Percentiles rank a stretch among this genome's conserved stretches.
Conservation (phyloP, 148 eudicot species). For the Amaranthus cruentus region DNA sequence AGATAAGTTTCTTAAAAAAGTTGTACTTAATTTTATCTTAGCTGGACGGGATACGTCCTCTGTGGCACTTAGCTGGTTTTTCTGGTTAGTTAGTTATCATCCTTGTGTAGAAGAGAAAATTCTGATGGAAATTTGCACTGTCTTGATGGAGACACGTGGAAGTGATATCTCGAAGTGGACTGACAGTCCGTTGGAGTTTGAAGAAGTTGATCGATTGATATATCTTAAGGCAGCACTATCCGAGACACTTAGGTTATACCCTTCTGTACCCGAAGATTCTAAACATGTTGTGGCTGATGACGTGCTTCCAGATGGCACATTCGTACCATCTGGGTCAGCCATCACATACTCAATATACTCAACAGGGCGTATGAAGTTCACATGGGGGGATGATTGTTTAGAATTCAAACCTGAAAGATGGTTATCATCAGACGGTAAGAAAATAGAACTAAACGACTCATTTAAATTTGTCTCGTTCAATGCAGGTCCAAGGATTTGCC, state of each 20-base stretch:
- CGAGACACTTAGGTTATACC: slow-evolving; percentile 75
- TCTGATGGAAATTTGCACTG: slow-evolving; percentile 53
- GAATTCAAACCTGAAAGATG: slow-evolving; percentile 84
- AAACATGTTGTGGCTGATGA: slow-evolving; percentile 69
- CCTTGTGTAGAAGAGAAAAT: slow-evolving; percentile 66
- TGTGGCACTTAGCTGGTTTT: slow-evolving; percentile 94
- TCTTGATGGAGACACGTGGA: slow-evolving; percentile 70
- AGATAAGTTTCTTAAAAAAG: slow-evolving; percentile 68
- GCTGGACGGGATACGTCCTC: slow-evolving; percentile 98
- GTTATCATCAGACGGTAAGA: slow-evolving; percentile 52
- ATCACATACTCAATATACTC: slow-evolving; percentile 87
- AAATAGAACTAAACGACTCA: slow-evolving; percentile 42
- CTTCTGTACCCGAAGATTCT: slow-evolving; percentile 84
- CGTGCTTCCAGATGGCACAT: slow-evolving; percentile 71
- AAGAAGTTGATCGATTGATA: slow-evolving; percentile 63
- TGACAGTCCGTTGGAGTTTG: slow-evolving; percentile 58
- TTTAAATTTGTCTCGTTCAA: slow-evolving; percentile 76
- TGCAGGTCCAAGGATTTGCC: slow-evolving; percentile 83
- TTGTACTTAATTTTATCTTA: slow-evolving; percentile 77
- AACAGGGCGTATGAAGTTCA: slow-evolving; percentile 63
- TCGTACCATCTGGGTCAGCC: slow-evolving; percentile 72
- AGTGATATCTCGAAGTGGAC: slow-evolving; percentile 50
- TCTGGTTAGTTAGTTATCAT: slow-evolving; percentile 53
- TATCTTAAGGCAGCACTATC: slow-evolving; percentile 83
- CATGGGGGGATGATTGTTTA: slow-evolving; percentile 78